Percentiles rank a stretch among this genome's conserved stretches.
These are phyloP conservation scores for Scortechinia acanthostroma DNA, from an alignment of 2,329 filamentous ascomycete genomes.

Conservation along the genomic window DNA sequence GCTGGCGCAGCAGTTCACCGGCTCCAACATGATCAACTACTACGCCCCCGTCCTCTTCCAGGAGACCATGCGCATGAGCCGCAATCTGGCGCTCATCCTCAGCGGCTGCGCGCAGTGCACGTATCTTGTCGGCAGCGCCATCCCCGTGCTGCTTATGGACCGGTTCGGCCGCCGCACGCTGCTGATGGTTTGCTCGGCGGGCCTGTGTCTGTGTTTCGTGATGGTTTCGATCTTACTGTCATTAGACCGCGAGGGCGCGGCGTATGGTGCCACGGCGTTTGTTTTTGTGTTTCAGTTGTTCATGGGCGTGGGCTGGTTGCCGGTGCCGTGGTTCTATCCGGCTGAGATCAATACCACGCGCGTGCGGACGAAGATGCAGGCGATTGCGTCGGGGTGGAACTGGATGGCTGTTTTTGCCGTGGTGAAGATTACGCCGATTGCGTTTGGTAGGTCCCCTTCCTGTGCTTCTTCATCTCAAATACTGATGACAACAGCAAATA, in stretches of 20 bases:
- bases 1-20: slow-evolving; percentile 16
- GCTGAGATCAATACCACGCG: slow-evolving; percentile 29
- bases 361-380: slow-evolving; percentile 25
- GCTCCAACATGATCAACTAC: slow-evolving; percentile 14
- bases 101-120: slow-evolving; percentile 32
- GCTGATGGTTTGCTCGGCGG: slow-evolving; percentile 27
- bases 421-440: slow-evolving; percentile 36
- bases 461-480: neutral
- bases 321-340: slow-evolving; percentile 30
- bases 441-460: slow-evolving; percentile 27
- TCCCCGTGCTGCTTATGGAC: slow-evolving; percentile 30
- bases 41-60: slow-evolving; percentile 29
- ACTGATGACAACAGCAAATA: neutral
- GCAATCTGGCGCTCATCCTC: slow-evolving; percentile 41
- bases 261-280: slow-evolving; percentile 30
- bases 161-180: slow-evolving; percentile 27
- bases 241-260: slow-evolving; percentile 14
- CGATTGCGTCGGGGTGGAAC: slow-evolving; percentile 21
- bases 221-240: slow-evolving; percentile 28
- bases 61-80: slow-evolving; percentile 24
- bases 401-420: neutral
- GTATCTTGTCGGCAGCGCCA: slow-evolving; percentile 27
- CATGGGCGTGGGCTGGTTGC: slow-evolving; percentile 30
- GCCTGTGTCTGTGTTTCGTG: slow-evolving; percentile 31
- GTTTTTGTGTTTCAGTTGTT: slow-evolving; percentile 35